A percentile compares a stretch with the other conserved stretches of the same genome.
These are phyloP conservation scores for Lachnellula hyalina DNA, from an alignment of 2,329 filamentous ascomycete species.

Conservation along the genomic window DNA sequence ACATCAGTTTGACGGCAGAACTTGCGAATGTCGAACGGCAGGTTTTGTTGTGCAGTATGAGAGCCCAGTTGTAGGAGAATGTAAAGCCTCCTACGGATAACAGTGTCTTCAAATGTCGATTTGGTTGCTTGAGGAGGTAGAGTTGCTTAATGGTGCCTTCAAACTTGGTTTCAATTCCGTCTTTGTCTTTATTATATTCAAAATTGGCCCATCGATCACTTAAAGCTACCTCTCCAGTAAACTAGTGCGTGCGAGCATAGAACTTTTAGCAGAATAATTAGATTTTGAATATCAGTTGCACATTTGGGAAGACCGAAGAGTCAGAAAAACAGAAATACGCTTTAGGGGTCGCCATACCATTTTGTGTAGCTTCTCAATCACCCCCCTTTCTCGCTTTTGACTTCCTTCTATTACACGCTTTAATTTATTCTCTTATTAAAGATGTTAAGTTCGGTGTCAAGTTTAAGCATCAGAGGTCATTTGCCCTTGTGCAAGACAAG, in stretches of 20 bases:
- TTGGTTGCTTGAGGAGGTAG: constrained; percentile 68
- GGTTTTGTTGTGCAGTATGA: constrained; percentile 55
- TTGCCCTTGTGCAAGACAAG: background rate
- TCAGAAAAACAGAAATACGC: no score
- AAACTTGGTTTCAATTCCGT: constrained; percentile 63
- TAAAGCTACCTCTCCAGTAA: constrained; percentile 56
- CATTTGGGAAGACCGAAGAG: no score
- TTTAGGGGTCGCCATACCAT: no score
- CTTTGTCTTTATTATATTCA: constrained; percentile 60
- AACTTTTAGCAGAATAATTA: no score
- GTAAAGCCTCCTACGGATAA: constrained; percentile 84
- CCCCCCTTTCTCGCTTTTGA: no score
- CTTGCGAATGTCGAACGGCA: constrained; percentile 63
- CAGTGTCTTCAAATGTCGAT: constrained; percentile 74
- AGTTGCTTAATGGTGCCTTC: constrained; percentile 81
- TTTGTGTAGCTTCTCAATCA: no score
- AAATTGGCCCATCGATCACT: constrained; percentile 65
- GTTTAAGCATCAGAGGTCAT: background rate
- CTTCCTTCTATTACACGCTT: no score
- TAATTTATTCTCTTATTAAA: no score
- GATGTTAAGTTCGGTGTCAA: background rate
- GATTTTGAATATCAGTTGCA: no score
- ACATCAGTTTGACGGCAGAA: constrained; percentile 62
- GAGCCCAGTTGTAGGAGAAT: constrained; percentile 70
- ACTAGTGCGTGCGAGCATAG: no score